Conservation (phyloP, 2,329 filamentous ascomycete genomes). For the Colletotrichum destructivum region DNA sequence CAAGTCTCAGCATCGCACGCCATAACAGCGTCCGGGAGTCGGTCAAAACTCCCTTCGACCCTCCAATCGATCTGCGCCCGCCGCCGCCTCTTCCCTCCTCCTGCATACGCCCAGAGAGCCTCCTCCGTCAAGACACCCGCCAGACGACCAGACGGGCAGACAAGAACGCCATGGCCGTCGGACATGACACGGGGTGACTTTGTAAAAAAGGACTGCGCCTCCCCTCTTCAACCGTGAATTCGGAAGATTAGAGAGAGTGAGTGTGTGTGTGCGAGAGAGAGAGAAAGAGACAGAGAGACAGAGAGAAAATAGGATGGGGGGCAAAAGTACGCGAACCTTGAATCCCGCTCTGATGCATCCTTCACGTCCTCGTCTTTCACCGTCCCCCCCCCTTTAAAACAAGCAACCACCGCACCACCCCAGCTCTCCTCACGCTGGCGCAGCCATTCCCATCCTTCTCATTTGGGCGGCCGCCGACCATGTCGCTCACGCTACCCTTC, state of each 20-base stretch:
- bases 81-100: neutral
- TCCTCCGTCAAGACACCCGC: neutral
- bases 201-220: conserved; percentile 41
- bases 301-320: neutral
- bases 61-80: neutral
- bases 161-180: conserved; percentile 37
- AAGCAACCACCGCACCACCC: conserved; percentile 12
- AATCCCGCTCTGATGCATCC: conserved; percentile 28
- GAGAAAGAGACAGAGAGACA: too few species aligned
- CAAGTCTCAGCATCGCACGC: conserved; percentile 25
- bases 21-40: conserved; percentile 27
- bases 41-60: conserved; percentile 6
- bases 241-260: neutral
- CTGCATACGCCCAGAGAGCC: conserved; percentile 14
- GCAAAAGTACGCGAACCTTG: conserved; percentile 14
- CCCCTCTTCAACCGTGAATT: conserved; percentile 7
- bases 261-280: neutral
- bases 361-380: neutral
- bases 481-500: conserved; percentile 30
- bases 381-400: conserved; percentile 7
- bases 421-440: conserved; percentile 25
- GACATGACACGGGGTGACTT: conserved; percentile 34
- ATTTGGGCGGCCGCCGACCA: conserved; percentile 24
- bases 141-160: neutral
- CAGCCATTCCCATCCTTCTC: conserved; percentile 29